phyloP scores from a whole-genome alignment of 140 eudicot species.

The Anethum foeniculum region DNA sequence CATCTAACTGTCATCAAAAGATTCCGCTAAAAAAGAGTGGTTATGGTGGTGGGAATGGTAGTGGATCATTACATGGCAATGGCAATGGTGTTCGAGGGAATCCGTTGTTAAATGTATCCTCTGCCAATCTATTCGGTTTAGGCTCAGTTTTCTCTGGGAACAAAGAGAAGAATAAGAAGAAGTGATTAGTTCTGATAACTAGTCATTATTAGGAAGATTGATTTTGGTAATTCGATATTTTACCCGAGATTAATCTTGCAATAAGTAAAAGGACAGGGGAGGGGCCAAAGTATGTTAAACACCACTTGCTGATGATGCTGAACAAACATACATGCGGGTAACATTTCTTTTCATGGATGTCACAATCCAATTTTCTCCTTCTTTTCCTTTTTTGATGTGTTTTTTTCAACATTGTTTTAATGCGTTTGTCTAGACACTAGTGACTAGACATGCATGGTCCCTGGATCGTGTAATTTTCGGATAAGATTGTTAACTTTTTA shows the following conservation, averaged over 20 bases:
- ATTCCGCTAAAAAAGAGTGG: slow-evolving; percentile 63
- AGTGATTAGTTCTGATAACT: not conserved
- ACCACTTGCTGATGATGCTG: slow-evolving; percentile 6
- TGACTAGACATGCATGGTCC: not conserved
- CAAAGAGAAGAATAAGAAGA: slow-evolving; percentile 55
- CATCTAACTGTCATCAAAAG: slow-evolving; percentile 27
- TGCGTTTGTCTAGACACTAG: not conserved
- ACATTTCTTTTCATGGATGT: slow-evolving; percentile 24
- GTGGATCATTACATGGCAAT: slow-evolving; percentile 9
- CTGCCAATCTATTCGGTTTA: slow-evolving; percentile 51
- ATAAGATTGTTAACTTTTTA: not conserved
- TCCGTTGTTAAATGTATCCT: slow-evolving; percentile 64
- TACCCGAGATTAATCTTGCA: not conserved
- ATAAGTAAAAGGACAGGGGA: slow-evolving; percentile 2
- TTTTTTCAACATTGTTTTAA: not conserved
- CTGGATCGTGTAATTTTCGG: not conserved
- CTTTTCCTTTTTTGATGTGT: not conserved
- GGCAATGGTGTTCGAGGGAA: slow-evolving; percentile 35
- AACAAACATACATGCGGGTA: slow-evolving; percentile 13
- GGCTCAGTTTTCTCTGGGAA: slow-evolving; percentile 58
- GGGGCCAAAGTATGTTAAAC: slow-evolving; percentile 14
- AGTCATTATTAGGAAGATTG: not conserved
- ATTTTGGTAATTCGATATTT: not conserved
- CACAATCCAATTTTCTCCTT: not conserved
- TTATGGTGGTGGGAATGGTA: not conserved